Percentiles rank a stretch among this genome's conserved stretches.
phyloP scores from a whole-genome alignment of 306 rosid species.

The Corylus heterophylla region DNA sequence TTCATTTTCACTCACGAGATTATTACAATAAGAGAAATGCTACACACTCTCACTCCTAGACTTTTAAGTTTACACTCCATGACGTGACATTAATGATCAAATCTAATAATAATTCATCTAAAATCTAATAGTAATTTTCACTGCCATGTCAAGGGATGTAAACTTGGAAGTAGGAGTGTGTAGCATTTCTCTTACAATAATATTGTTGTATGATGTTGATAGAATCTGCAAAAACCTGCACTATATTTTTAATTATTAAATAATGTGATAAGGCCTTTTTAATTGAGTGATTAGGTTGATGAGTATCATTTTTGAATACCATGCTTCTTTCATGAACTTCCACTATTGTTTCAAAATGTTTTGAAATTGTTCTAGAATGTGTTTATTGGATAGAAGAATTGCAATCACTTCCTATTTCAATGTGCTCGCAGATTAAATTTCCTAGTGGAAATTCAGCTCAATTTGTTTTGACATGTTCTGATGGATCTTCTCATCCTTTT shows the following conservation, averaged over 20 bases:
- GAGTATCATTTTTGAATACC: background rate
- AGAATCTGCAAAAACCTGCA: background rate
- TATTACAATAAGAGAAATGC: background rate
- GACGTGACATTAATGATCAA: too few species aligned
- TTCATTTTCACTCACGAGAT: background rate
- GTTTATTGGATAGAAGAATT: conserved; percentile 17
- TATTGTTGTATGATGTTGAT: background rate
- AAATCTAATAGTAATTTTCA: too few species aligned
- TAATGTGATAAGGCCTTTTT: background rate
- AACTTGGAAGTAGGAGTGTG: too few species aligned
- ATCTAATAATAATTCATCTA: too few species aligned
- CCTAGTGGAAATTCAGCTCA: conserved; percentile 78
- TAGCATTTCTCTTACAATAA: background rate
- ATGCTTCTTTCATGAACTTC: conserved; percentile 2
- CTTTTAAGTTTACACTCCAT: too few species aligned
- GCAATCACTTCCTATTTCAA: conserved; percentile 5
- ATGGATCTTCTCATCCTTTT: conserved; percentile 83
- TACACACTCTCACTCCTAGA: too few species aligned
- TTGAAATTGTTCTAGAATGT: conserved; percentile 14
- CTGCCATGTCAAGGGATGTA: too few species aligned
- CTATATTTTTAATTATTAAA: background rate
- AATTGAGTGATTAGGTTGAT: background rate
- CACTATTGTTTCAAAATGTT: background rate
- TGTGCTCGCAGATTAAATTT: conserved; percentile 77
- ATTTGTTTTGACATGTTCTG: conserved; percentile 72